phyloP scores from a whole-genome alignment of 2,329 filamentous ascomycete species.

The Arachnomyces sp. region DNA sequence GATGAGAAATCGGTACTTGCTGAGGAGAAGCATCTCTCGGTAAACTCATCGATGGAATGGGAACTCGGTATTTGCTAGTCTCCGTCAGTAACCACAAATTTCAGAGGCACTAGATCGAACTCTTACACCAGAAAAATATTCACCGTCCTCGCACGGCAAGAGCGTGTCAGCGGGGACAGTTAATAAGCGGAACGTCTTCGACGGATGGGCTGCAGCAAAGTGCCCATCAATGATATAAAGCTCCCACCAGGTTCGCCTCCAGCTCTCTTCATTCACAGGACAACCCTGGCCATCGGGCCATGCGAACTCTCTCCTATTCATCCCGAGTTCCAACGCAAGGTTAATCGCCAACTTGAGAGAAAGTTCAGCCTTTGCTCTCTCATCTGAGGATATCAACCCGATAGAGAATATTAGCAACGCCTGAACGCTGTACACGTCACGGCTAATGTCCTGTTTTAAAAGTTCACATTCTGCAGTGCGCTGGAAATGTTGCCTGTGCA shows the following conservation, averaged over 20 bases:
- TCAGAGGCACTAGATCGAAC: neutral
- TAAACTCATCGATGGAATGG: conserved; percentile 2
- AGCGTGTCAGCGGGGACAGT: conserved; percentile 2
- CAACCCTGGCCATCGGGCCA: conserved; percentile 1
- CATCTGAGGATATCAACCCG: neutral
- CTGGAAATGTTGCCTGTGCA: conserved; percentile 5
- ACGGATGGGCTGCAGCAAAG: neutral
- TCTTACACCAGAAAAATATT: conserved; percentile 5
- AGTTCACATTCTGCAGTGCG: neutral
- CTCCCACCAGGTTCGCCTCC: conserved; percentile 7
- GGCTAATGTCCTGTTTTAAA: neutral
- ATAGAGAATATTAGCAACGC: conserved; percentile 5
- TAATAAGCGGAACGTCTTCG: neutral
- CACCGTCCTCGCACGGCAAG: conserved; percentile 4
- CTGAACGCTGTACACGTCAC: conserved; percentile 5
- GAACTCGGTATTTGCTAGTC: conserved; percentile 3
- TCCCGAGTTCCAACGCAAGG: conserved; percentile 3
- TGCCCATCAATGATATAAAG: conserved; percentile 6
- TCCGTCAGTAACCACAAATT: too few relatives aligned
- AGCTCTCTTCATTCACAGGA: conserved; percentile 3
- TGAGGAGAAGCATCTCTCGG: neutral
- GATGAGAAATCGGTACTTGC: conserved; percentile 3
- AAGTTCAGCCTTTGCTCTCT: neutral
- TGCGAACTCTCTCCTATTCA: conserved; percentile 3
- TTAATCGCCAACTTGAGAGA: conserved; percentile 2